Percentiles rank a stretch among this genome's conserved stretches.
phyloP scores from a whole-genome alignment of 2,329 filamentous ascomycete genomes.

The Monosporascus ibericus region DNA sequence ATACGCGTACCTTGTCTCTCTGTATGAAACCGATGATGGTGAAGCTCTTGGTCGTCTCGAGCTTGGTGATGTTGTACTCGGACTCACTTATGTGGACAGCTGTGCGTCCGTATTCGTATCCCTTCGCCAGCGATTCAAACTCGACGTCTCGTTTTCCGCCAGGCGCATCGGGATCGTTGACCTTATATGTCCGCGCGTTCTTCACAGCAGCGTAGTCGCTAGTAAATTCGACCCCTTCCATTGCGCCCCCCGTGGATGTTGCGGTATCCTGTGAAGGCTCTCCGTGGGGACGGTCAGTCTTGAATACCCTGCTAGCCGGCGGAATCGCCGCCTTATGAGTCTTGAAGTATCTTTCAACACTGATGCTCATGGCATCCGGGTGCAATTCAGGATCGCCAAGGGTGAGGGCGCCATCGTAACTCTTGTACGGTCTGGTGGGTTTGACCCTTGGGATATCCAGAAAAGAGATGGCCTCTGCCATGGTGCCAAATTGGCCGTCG shows the following conservation, averaged over 20 bases:
- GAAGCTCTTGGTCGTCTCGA: conserved; percentile 69
- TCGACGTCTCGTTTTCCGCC: conserved; percentile 79
- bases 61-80: conserved; percentile 81
- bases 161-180: conserved; percentile 66
- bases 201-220: conserved; percentile 62
- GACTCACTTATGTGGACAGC: conserved; percentile 83
- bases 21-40: conserved; percentile 84
- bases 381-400: conserved; percentile 73
- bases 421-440: conserved; percentile 64
- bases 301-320: conserved; percentile 67
- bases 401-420: conserved; percentile 72
- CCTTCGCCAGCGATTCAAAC: conserved; percentile 80
- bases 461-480: conserved; percentile 78
- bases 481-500: conserved; percentile 71
- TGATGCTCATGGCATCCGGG: conserved; percentile 70
- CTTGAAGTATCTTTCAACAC: conserved; percentile 85
- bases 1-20: conserved; percentile 52
- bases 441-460: conserved; percentile 74
- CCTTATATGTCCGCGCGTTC: conserved; percentile 71
- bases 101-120: conserved; percentile 88
- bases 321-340: conserved; percentile 71
- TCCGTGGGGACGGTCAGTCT: conserved; percentile 37
- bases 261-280: conserved; percentile 43
- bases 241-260: conserved; percentile 40
- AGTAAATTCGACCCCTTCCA: conserved; percentile 41